phyloP scores from a whole-genome alignment of 2,329 filamentous ascomycete species.

The Calonectria multiphialidica region DNA sequence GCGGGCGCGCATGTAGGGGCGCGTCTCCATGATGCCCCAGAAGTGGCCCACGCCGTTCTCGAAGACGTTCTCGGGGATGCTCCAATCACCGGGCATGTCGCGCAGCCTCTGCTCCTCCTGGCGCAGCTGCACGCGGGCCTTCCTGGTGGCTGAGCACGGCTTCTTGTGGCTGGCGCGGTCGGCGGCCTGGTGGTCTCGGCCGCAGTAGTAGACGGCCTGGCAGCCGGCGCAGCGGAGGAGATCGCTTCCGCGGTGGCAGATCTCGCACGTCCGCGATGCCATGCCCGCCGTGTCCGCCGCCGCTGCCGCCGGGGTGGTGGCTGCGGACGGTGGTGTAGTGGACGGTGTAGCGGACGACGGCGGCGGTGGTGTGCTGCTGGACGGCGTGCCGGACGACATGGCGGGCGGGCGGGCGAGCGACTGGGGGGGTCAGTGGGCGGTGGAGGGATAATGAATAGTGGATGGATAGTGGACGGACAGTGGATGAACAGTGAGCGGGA shows the following conservation, averaged over 20 bases:
- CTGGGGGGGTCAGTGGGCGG: not conserved
- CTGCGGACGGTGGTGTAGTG: not conserved
- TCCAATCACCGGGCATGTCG: constrained; percentile 39
- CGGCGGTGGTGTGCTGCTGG: no score
- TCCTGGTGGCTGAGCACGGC: constrained; percentile 53
- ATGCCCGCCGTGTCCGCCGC: no score
- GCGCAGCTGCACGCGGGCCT: constrained; percentile 42
- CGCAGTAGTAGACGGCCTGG: constrained; percentile 59
- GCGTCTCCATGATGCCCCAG: constrained; percentile 55
- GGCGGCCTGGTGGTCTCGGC: constrained; percentile 54
- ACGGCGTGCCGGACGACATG: not conserved
- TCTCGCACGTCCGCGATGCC: constrained; percentile 27
- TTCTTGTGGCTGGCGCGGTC: constrained; percentile 54
- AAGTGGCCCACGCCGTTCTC: constrained; percentile 55
- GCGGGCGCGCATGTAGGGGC: constrained; percentile 57
- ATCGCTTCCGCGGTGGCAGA: constrained; percentile 25
- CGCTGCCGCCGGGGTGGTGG: not conserved
- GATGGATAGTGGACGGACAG: not conserved
- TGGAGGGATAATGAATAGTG: not conserved
- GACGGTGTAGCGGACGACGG: not conserved
- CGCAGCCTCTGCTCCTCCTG: constrained; percentile 54
- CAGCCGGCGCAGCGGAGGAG: constrained; percentile 55
- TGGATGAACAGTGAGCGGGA: not conserved
- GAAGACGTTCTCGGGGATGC: constrained; percentile 50
- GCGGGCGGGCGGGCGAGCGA: not conserved